Evolutionary conservation across 495 filamentous ascomycete genomes (phyloP).

Genomic region (Penicillium angulare): DNA sequence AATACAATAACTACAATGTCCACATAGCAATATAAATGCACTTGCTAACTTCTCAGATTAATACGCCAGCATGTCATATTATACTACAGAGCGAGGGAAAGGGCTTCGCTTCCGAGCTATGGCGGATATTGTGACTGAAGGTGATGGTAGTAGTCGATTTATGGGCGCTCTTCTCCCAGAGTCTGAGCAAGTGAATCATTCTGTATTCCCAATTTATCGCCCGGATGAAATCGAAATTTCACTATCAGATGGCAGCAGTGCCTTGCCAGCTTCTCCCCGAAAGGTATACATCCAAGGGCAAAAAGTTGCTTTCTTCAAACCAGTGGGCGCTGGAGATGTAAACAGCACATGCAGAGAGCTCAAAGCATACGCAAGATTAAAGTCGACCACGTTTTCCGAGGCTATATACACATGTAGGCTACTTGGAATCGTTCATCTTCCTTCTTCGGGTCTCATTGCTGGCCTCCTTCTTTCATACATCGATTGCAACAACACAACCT

Average conservation of each 20-base stretch:
- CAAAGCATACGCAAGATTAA: background rate
- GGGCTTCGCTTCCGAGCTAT: too few relatives aligned
- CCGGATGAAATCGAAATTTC: background rate
- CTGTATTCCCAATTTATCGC: background rate
- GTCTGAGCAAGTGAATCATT: background rate
- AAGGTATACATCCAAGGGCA: background rate
- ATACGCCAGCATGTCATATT: too few relatives aligned
- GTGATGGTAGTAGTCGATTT: too few relatives aligned
- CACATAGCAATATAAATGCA: background rate
- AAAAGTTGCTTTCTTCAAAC: background rate
- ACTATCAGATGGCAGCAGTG: background rate
- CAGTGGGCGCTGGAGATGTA: constrained; percentile 1
- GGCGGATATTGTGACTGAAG: too few relatives aligned
- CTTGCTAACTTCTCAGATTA: too few relatives aligned
- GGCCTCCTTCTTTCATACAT: constrained; percentile 1
- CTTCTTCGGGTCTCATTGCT: constrained; percentile 1
- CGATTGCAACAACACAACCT: background rate
- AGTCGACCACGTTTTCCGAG: background rate
- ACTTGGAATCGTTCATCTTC: constrained; percentile 1
- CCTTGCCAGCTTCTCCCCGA: background rate
- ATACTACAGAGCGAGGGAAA: too few relatives aligned
- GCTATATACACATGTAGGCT: background rate
- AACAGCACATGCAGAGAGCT: background rate
- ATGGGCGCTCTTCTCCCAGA: background rate
- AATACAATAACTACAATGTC: background rate